Evolutionary conservation across 805 yeast species (phyloP), one percentile per base, ranked within the genome.

Genomic region (Teunomyces funiuensis): DNA sequence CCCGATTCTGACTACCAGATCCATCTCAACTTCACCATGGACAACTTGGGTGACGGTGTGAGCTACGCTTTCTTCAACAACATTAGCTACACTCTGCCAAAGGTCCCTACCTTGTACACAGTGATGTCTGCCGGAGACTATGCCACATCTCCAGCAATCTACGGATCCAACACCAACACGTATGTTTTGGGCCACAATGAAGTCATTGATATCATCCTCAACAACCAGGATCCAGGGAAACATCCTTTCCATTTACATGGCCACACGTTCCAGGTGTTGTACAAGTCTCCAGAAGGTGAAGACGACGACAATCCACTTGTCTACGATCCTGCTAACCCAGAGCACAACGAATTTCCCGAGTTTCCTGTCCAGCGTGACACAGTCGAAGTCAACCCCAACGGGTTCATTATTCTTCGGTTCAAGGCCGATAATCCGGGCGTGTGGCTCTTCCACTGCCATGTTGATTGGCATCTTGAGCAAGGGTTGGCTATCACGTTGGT

Each of bases 371-470:
- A 71, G 37, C 74, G 96, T 62, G 96, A 89, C 57, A 84, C 91
- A 0, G 80, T 80, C 15, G 69, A 75, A 49, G 79, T 88, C 13
- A 77, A 80, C 38, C 79, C 84, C 25, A 80, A 82, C 52, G 87
- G 90, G 2, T 77, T 80, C 58, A 61, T 82, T 38, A 89, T 83
- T 13, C 56, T 81, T 23, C 71, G 97, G 50, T 88, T 88, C 61
- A 75, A 69, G 52, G 88, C 96, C 9, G 80, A 85, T 54, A 89
- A 90, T 55, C 96, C 97, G 2, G 97, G 97, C 43, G 82, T 88
- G 18, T 90, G 97, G 97, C 79, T 85, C 46, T 85, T 89, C 81
- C 97, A 89, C 60, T 89, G 97, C 64, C 96, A 87, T 57, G 78
- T 85, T 41, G 91, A 85, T 55, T 85, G 89, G 84, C 95, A 85